Percentiles rank a stretch among this genome's conserved stretches.
Evolutionary conservation across 768 basidiomycete genomes (phyloP).

Genomic region (Trametes elegans): DNA sequence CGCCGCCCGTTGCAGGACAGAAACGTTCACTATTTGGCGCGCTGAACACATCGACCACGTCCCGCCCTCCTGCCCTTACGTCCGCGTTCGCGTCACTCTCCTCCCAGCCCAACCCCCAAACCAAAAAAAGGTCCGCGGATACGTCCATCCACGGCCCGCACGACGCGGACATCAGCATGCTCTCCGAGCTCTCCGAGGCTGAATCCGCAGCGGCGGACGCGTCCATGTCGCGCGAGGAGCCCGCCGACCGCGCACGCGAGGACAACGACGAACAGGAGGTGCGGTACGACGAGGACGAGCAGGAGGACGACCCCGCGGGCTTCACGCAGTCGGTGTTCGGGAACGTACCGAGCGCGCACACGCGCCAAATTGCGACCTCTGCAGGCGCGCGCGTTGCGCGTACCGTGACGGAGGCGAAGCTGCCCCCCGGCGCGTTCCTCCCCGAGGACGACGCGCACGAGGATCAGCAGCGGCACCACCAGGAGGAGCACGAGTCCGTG

Average conservation of each 20-base stretch:
- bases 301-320: slow-evolving; percentile 21
- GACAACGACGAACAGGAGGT: slow-evolving; percentile 23
- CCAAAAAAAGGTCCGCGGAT: neutral
- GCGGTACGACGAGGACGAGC: slow-evolving; percentile 25
- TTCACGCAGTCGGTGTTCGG: slow-evolving; percentile 33
- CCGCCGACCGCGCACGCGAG: slow-evolving; percentile 21
- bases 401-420: slow-evolving; percentile 26
- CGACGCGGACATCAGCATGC: slow-evolving; percentile 19
- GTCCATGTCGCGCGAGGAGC: slow-evolving; percentile 5
- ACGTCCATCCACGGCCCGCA: slow-evolving; percentile 8
- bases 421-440: slow-evolving; percentile 47
- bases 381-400: slow-evolving; percentile 16
- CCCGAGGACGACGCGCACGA: slow-evolving; percentile 36
- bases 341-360: neutral
- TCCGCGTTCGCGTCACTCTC: slow-evolving; percentile 9
- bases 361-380: slow-evolving; percentile 17
- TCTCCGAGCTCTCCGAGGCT: slow-evolving; percentile 13
- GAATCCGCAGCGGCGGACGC: slow-evolving; percentile 11
- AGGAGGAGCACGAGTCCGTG: neutral
- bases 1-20: slow-evolving; percentile 33
- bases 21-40: slow-evolving; percentile 18
- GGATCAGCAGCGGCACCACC: neutral
- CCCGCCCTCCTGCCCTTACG: slow-evolving; percentile 3
- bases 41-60: neutral
- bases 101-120: neutral